Percentiles rank a stretch among this genome's conserved stretches.
phyloP scores from a whole-genome alignment of 108 stramenopile genomes.

The Cyclotella atomus region DNA sequence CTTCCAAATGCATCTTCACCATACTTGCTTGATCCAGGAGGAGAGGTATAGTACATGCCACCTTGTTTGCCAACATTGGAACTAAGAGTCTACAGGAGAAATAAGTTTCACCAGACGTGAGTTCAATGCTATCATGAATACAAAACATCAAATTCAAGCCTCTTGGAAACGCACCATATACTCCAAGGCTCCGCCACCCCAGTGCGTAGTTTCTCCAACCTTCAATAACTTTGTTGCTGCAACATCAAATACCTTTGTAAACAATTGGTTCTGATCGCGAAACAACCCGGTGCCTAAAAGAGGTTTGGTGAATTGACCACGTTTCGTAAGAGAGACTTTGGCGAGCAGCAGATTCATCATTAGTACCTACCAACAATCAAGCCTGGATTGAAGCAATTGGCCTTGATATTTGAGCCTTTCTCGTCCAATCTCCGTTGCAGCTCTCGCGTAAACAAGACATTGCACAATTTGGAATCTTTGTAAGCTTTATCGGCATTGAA shows the following conservation, averaged over 20 bases:
- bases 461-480: conserved; percentile 90
- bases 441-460: conserved; percentile 86
- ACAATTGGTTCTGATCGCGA: conserved; percentile 87
- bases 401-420: conserved; percentile 53
- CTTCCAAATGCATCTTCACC: conserved; percentile 81
- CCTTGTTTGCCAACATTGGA: conserved; percentile 48
- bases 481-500: conserved; percentile 93
- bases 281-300: conserved; percentile 68
- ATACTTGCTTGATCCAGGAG: conserved; percentile 79
- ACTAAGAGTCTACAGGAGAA: conserved; percentile 38
- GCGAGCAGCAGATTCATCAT: too few species aligned
- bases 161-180: conserved; percentile 73
- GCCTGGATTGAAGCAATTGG: conserved; percentile 82
- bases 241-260: conserved; percentile 77
- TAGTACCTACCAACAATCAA: conserved; percentile 60
- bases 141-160: too few species aligned
- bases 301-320: neutral
- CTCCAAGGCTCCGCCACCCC: conserved; percentile 82
- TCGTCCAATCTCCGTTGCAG: conserved; percentile 64
- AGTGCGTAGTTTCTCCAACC: conserved; percentile 68
- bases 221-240: conserved; percentile 71
- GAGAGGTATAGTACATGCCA: conserved; percentile 58
- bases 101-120: too few species aligned
- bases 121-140: too few species aligned
- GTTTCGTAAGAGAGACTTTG: too few species aligned